Base-by-base conservation (phyloP, 148 eudicot species). In the Dysphania ambrosioides region DNA sequence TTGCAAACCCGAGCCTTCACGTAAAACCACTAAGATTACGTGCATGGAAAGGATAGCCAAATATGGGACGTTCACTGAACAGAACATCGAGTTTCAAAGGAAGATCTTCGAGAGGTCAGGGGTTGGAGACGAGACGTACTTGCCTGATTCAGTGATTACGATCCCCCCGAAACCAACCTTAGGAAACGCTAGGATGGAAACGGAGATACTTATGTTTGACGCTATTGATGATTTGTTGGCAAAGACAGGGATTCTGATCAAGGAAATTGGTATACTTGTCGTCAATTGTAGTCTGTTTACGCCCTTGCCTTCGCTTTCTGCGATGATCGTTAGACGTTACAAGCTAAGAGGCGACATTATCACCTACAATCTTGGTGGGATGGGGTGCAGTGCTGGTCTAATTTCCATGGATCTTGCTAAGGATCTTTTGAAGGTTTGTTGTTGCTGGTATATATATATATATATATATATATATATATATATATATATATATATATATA, bases 361-460 rank as follows among this genome's bases (percentile, higher is more conserved):
- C 24, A 76, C 68, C 26, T 83, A 73, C 66, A 83, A 83, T 76
- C 82, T 83, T 72, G 85, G 85, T 62, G 85, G 85, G 19, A 83
- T 83, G 85, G 85, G 85, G 1, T 83, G 85, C 71, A 83, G 85
- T 76, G 85, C 85, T 72, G 85, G 82, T 16, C 80, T 83, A 3
- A 83, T 83, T 27, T 72, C 80, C 42, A 68, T 83, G 35, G 80
- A 76, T 68, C 85, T 83, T 79, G 85, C 85, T 72, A 72, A 73
- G 57, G 31, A 83, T 34, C 85, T 83, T 42, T 67, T 83, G 6
- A 78, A 83, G 85, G 85, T 82, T 44, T 36, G 61, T 31, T 67
- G 26, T 76, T 38, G 2, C 47, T n/a, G n/a, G n/a, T n/a, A n/a
- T n/a, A n/a, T n/a, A n/a, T n/a, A n/a, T n/a, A n/a, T n/a, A n/a